Base-by-base conservation (phyloP, 139 green algal species). In the Haematococcus sp. region DNA sequence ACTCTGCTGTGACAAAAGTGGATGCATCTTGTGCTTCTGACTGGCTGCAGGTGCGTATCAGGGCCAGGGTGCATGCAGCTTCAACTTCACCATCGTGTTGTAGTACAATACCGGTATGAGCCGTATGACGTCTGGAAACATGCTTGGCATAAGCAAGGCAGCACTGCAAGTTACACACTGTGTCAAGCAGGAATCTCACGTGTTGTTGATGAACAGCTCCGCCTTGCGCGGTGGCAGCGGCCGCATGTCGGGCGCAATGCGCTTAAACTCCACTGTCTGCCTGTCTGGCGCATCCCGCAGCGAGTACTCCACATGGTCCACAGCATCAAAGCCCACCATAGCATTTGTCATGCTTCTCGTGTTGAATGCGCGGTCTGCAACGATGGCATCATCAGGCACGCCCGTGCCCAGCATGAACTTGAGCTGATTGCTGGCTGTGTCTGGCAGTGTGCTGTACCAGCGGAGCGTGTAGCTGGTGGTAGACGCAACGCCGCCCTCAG, bases 381-480 rank as follows among this genome's bases (percentile, higher is more conserved):
- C 68, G 31, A 86, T 80, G 7, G 77, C 76, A 22, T 79, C 76
- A n/a, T 69, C 7, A 0, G 74, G 79, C 64, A 78, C 35, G 40
- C 40, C 40, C 11, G 61, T 51, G 30, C 74, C 79, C 34, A 84
- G 49, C 17, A 73, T 77, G n/a, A 84, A 55, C 22, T 68, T 59
- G 11, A 81, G 32, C 44, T 63, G 66, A 25, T 84, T 84, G 25
- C 63, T 65, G 1, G 81, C 33, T 0, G 79, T 84, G 59, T 76
- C 68, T 1, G 79, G 74, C 64, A 84, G 71, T 32, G 78, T 84
- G 51, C 49, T 72, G 65, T 71, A 84, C 20, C 63, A 84, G 52
- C 79, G 72, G 65, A 59, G 49, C 25, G 27, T 44, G 58, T 73
- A 81, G 22, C 1, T 20, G 35, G 63, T 70, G 30, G 28, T 40